Evolutionary conservation across 2,329 filamentous ascomycete genomes (phyloP), one percentile per base, ranked within the genome.

Genomic region (Exserohilum rostratum): DNA sequence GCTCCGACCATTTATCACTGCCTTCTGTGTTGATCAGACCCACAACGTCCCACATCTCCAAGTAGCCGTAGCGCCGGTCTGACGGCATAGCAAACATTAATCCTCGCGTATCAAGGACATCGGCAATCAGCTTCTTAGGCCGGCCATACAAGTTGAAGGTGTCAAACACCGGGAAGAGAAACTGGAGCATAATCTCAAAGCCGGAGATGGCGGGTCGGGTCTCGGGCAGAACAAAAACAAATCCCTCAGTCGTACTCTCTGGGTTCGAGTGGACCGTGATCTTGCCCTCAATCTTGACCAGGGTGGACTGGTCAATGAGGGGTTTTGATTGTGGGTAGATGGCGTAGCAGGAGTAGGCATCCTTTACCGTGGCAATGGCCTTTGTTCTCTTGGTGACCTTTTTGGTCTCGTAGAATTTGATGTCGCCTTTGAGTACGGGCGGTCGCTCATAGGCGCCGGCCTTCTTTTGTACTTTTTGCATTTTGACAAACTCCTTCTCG

Each of bases 1-100:
- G 83, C 76, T 98, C 95, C 39, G 82, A 87, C 92, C 93, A 97
- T 20, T 77, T 80, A 17, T 84, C 78, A 73, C 89, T 96, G 17
- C 90, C 90, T 3, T 91, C 84, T 3, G 88, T 88, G 59, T 90
- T 83, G 57, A 99, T 92, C 37, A 98, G 79, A 48, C 84, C 83
- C 3, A 88, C 87, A 13, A 98, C 90, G 70, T 99, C 95, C 51
- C 93, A 77, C 31, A 92, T 87, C 68, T 98, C 95, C 22, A 99
- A 78, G 68, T 98, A 98, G 0, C 93, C 93, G 68, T 96, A 96
- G 61, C 90, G 85, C 48, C 88, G 87, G 65, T 95, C 87, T 65
- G 90, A 91, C 0, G 95, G 93, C 88, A 99, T 96, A 5, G 93
- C 95, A 74, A 98, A 99, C 95, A 99, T 99, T 61, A 99, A 82